Evolutionary conservation across 2,329 filamentous ascomycete species (phyloP).

Genomic region (Aspergillus cejpii): DNA sequence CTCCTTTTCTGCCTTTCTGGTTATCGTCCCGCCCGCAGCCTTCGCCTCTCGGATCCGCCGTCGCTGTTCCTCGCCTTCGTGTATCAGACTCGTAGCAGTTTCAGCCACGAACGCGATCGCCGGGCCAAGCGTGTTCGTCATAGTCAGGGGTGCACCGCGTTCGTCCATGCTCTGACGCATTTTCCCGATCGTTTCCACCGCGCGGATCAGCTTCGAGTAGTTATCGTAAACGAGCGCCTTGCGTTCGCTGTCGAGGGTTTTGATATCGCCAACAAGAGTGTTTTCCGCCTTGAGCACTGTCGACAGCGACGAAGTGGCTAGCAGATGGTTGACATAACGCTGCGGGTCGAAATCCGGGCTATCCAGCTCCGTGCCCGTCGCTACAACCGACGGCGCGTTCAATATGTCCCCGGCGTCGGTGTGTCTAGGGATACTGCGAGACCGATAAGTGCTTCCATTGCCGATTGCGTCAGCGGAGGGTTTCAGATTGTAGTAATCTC

Average conservation of each 20-base stretch:
- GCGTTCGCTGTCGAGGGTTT: slow-evolving; percentile 87
- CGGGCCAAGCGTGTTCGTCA: slow-evolving; percentile 41
- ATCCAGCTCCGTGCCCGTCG: slow-evolving; percentile 59
- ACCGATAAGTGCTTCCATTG: slow-evolving; percentile 20
- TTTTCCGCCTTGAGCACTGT: slow-evolving; percentile 43
- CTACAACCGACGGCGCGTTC: slow-evolving; percentile 23
- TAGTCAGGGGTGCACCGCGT: slow-evolving; percentile 39
- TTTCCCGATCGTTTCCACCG: slow-evolving; percentile 89
- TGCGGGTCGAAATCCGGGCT: slow-evolving; percentile 63
- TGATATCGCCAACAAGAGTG: slow-evolving; percentile 59
- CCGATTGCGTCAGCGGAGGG: slow-evolving; percentile 35
- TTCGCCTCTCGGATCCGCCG: slow-evolving; percentile 25
- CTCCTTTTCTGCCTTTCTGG: slow-evolving; percentile 31
- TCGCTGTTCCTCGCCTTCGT: slow-evolving; percentile 35
- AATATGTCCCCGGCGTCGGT: slow-evolving; percentile 40
- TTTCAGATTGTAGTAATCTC: slow-evolving; percentile 90
- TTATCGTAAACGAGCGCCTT: slow-evolving; percentile 98
- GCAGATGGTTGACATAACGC: slow-evolving; percentile 44
- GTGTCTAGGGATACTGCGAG: slow-evolving; percentile 37
- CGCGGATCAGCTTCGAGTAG: slow-evolving; percentile 93
- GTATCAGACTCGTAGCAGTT: slow-evolving; percentile 37
- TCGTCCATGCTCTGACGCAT: slow-evolving; percentile 46
- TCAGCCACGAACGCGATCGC: slow-evolving; percentile 42
- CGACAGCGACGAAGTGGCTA: slow-evolving; percentile 37
- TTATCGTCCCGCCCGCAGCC: slow-evolving; percentile 10